Base-by-base conservation (phyloP, 2,329 filamentous ascomycete genomes). In the Verticillium nonalfalfae region DNA sequence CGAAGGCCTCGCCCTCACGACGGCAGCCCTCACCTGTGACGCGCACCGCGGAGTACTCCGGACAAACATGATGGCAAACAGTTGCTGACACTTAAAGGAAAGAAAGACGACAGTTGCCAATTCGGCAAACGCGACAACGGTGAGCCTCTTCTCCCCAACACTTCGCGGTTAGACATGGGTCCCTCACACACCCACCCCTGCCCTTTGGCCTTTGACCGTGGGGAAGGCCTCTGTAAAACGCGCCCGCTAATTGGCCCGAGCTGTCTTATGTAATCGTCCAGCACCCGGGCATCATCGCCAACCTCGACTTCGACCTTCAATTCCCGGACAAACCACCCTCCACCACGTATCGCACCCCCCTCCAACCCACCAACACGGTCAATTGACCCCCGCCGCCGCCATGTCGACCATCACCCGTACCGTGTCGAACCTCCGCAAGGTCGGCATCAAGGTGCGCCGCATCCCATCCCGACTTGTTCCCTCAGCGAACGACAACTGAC, bases 371-470 rank as follows among this genome's bases (percentile, higher is more conserved):
- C 36, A 57, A 64, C 61, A 63, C 66, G 64, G 65, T 65, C 71
- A 66, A 73, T 73, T 73, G 69, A 68, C 35, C 35, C 35, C 56
- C 18, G 66, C 74, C 73, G 74, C 75, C 72, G 76, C 75, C 75
- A 99, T 99, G 95, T 98, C 95, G 82, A 97, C 92, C 64, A 81
- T 97, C 71, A 78, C 88, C 68, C 89, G 95, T 78, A 97, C 94
- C 33, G 78, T 97, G 72, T 84, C 88, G 77, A 96, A 97, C 76
- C 75, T 97, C 74, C 89, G 92, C 81, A 89, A 86, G 79, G 86
- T 96, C 74, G 95, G 95, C 60, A 72, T 97, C 73, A 96, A 93
- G 89, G 93, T 93, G 77, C 66, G 78, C 59, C 5, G 7, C 31
- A 31, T 4, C 26, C 26, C 4, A 5, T 31, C 15, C 15, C 26